Conservation (phyloP, 306 rosid species). For the Macrotyloma uniflorum region DNA sequence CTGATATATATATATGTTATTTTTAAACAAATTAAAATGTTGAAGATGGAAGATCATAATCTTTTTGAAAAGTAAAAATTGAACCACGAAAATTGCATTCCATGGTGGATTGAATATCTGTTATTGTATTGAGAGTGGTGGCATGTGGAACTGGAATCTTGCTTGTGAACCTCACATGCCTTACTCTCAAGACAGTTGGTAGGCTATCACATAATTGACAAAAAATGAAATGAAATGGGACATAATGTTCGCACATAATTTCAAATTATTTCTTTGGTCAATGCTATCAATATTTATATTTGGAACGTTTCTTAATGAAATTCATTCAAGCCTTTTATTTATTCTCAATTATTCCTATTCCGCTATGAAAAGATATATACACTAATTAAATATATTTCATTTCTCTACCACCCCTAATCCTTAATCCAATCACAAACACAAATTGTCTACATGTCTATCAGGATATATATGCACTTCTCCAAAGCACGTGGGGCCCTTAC, state of each 20-base stretch:
- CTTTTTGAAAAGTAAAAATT: neutral
- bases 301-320: slow-evolving; percentile 4
- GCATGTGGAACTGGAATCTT: slow-evolving; percentile 45
- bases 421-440: slow-evolving; percentile 40
- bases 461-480: slow-evolving; percentile 8
- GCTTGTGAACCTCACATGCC: slow-evolving; percentile 39
- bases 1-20: neutral
- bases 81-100: neutral
- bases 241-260: neutral
- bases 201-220: slow-evolving; percentile 15
- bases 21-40: neutral
- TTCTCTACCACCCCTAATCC: neutral
- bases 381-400: neutral
- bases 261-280: slow-evolving; percentile 32
- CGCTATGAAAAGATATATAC: neutral
- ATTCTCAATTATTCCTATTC: slow-evolving; percentile 35
- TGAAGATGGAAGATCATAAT: neutral
- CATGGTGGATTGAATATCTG: neutral
- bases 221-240: slow-evolving; percentile 12
- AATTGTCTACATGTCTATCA: neutral
- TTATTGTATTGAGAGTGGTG: slow-evolving; percentile 23
- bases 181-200: slow-evolving; percentile 33
- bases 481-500: slow-evolving; percentile 28
- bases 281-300: slow-evolving; percentile 6
- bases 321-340: neutral